phyloP scores from a whole-genome alignment of 257 asterid genomes.

The Leonotis leonurus region DNA sequence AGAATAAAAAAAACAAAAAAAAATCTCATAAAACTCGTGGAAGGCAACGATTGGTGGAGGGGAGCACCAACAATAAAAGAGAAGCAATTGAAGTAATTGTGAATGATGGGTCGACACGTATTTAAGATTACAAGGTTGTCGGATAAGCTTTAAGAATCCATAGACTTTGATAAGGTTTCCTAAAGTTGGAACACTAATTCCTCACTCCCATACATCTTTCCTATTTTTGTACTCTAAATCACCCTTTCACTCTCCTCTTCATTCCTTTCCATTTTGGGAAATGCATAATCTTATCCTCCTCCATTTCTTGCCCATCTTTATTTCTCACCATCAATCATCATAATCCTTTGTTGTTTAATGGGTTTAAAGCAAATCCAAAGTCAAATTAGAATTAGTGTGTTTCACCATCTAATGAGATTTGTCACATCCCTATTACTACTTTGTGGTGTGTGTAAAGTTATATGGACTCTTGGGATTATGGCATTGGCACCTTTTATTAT shows the following conservation, averaged over 20 bases:
- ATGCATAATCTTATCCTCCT: neutral
- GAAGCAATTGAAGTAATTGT: neutral
- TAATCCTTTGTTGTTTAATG: neutral
- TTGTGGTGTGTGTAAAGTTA: neutral
- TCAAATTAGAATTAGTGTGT: neutral
- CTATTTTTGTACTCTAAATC: neutral
- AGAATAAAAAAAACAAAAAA: too few relatives aligned
- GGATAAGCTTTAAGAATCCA: neutral
- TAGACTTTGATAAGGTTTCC: constrained; percentile 8
- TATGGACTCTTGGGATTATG: neutral
- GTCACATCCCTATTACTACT: neutral
- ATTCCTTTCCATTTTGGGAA: constrained; percentile 3
- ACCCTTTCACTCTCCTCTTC: neutral
- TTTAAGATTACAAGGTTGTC: neutral
- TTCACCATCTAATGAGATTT: neutral
- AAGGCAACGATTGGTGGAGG: neutral
- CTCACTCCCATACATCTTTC: neutral
- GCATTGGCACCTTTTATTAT: too few relatives aligned
- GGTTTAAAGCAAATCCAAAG: neutral
- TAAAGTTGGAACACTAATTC: constrained; percentile 15
- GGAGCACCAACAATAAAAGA: neutral
- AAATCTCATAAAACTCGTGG: constrained; percentile 26
- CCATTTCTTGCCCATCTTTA: neutral
- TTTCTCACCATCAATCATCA: neutral
- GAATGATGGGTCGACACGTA: constrained; percentile 15